These are phyloP conservation scores for Aureoboletus auriporus DNA, from an alignment of 768 basidiomycete species.

Conservation along the genomic window DNA sequence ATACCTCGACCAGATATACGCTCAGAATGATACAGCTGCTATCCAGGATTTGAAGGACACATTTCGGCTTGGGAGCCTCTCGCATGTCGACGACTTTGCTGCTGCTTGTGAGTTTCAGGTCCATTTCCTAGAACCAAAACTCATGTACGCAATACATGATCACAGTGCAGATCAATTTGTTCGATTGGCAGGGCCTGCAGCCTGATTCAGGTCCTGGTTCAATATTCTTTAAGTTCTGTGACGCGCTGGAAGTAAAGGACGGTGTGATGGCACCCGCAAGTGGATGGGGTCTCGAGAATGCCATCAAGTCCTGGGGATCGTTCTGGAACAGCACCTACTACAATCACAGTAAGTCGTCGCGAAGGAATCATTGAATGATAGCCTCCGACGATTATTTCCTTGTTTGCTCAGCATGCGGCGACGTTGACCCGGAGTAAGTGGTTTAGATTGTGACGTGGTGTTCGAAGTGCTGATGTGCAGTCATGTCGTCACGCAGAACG, in stretches of 20 bases:
- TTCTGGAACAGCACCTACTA: constrained; percentile 55
- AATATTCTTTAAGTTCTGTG: constrained; percentile 38
- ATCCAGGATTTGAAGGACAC: constrained; percentile 52
- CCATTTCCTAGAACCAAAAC: background rate
- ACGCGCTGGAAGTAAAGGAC: constrained; percentile 36
- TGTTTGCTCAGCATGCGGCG: constrained; percentile 46
- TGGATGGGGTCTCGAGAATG: constrained; percentile 63
- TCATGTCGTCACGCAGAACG: constrained; percentile 13
- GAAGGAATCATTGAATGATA: background rate
- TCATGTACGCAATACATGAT: constrained; percentile 22
- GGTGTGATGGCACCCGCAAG: constrained; percentile 37
- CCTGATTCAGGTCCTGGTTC: constrained; percentile 41
- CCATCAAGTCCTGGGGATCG: constrained; percentile 55
- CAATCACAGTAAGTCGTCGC: constrained; percentile 35
- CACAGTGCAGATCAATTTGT: constrained; percentile 47
- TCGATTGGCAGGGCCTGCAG: constrained; percentile 66
- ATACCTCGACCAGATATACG: constrained; percentile 57
- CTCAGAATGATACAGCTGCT: constrained; percentile 38
- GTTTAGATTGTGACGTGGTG: background rate
- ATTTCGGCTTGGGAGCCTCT: constrained; percentile 55
- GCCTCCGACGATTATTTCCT: background rate
- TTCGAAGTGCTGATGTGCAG: constrained; percentile 25
- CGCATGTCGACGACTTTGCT: constrained; percentile 65
- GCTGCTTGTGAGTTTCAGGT: constrained; percentile 40
- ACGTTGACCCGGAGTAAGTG: constrained; percentile 44